Evolutionary conservation across 345 rosid genomes (phyloP).

Genomic region (Eucalyptus curtisii): DNA sequence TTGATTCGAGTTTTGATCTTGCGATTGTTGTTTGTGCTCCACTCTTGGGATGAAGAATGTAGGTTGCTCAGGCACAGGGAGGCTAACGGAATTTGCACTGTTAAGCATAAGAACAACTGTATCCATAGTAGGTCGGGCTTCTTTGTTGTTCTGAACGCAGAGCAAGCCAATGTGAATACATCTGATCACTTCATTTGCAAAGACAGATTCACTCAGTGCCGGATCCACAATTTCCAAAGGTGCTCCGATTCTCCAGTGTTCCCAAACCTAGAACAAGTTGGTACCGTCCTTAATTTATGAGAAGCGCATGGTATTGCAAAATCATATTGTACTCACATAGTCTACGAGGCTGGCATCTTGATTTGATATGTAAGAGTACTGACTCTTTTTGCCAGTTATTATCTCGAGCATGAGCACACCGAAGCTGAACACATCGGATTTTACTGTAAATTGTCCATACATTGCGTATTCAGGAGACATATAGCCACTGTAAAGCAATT

Average conservation of each 20-base stretch:
- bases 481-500: not conserved
- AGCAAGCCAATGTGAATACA: not conserved
- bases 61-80: not conserved
- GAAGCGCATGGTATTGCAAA: not conserved
- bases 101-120: constrained; percentile 2
- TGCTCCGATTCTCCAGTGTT: not conserved
- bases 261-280: not conserved
- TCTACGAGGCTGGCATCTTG: not conserved
- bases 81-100: not conserved
- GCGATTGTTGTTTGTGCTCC: not conserved
- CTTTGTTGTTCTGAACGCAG: not conserved
- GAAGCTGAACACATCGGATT: not conserved
- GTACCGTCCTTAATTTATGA: not conserved
- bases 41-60: not conserved
- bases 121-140: constrained; percentile 8
- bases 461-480: not conserved
- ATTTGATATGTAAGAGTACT: not conserved
- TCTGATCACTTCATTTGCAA: not conserved
- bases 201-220: not conserved
- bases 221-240: not conserved
- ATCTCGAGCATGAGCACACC: not conserved
- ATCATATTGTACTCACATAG: not conserved
- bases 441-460: not conserved
- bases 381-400: not conserved
- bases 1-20: not conserved